Base-by-base conservation (phyloP, 805 yeast species). In the Hanseniaspora nectarophila region DNA sequence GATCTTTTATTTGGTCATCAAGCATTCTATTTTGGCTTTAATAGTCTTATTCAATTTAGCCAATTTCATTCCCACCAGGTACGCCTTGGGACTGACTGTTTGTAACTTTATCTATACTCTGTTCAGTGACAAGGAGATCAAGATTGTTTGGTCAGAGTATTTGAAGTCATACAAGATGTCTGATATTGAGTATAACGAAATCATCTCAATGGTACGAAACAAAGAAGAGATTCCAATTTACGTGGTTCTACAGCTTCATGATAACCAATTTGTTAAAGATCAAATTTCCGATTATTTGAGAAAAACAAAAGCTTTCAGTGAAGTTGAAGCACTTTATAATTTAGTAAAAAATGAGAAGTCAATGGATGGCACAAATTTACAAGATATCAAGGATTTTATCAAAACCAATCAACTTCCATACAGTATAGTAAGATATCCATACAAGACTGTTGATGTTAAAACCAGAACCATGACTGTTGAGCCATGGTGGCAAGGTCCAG, bases 71-170 rank as follows among this genome's bases (percentile, higher is more conserved):
- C 59, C 63, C 4, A 26, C 45, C 21, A 51, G 45, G 21, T 57
- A 54, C 48, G 57, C 59, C 32, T 18, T 57, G 5, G n/a, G 54
- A 23, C 45, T 59, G 16, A 53, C 56, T 2, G 33, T 54, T 1
- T 39, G 58, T 20, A 54, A 58, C 26, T 31, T 59, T 15, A 12
- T 57, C 5, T 56, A 60, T 34, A 56, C 61, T 2, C 18, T 61
- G 8, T 56, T 61, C 58, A 55, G 57, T 15, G 59, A 60, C 1
- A 46, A 56, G 6, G 66, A 62, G 16, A 57, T 65, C 8, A 56
- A 59, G 57, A 60, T 56, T 21, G 51, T 59, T 43, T 64, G 67
- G 67, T 50, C 55, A n/a, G 62, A 58, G 52, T 61, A 40, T 61
- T 61, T 28, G 23, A 39, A 24, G 45, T 44, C 37, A 15, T 28